Evolutionary conservation across 2,329 filamentous ascomycete genomes (phyloP), one percentile per base, ranked within the genome.

Genomic region (Drechslerella coelobrocha): DNA sequence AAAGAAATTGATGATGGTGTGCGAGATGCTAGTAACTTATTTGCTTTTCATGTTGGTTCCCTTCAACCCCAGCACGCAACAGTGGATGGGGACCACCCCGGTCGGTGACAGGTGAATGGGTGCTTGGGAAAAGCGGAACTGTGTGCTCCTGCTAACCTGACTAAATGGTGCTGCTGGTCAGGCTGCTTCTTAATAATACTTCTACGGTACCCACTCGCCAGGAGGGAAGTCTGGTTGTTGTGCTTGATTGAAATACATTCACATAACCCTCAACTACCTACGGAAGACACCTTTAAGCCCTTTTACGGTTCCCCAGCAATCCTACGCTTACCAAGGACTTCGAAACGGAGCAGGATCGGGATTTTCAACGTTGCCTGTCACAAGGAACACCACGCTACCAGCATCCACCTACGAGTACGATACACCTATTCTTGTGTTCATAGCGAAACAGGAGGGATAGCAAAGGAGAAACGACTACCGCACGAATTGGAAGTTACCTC

Each of bases 371-470:
- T 43, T 55, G 31, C 54, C 45, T 53, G 45, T 47, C 47, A 60
- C 55, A 68, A 54, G 24, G 31, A 29, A 14, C 50, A 31, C 45
- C 62, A 50, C 62, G 61, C 47, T 66, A 61, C 51, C 19, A 14
- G 52, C 45, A 69, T 57, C 41, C 51, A 53, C 50, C 55, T 61
- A 61, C 63, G 41, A 60, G 62, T 60, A 39, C 34, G 34, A 39
- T 39, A 26, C 50, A 56, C 56, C 45, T 69, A 47, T 57, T 51
- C 65, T 69, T 69, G 57, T 69, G 57, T 57, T 62, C 65, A 62
- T 51, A 43, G 61, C 63, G 63, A 68, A 69, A 69, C 65, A 62
- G 57, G 59, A 69, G 65, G 65, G 57, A 68, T 31, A 62, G 34
- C 5, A 14, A 39, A 62, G 54, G 43, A 27, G 57, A 50, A 62